These are phyloP conservation scores for Trichosporon sp. DNA, from an alignment of 1,284 basidiomycete genomes.

Conservation along the genomic window DNA sequence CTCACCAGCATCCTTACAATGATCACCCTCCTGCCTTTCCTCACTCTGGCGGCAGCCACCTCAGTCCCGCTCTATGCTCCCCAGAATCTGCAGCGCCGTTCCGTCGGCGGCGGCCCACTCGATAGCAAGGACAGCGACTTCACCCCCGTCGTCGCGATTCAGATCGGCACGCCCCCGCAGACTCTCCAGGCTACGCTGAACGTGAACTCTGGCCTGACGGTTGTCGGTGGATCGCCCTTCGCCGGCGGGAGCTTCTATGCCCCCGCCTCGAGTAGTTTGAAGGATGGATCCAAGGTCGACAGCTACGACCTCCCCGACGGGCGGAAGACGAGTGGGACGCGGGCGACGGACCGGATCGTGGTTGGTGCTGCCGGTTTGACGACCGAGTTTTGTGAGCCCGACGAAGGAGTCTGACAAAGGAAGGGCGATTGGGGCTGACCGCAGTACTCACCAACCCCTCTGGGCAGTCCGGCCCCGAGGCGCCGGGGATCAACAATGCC, in stretches of 20 bases:
- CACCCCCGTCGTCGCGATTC: neutral
- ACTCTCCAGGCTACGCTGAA: neutral
- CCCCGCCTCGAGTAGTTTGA: neutral
- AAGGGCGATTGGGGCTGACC: neutral
- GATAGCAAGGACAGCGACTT: neutral
- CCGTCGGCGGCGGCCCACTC: conserved; percentile 11
- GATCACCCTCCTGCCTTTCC: neutral
- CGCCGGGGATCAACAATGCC: conserved; percentile 7
- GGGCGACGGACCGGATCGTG: neutral
- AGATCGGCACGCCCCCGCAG: conserved; percentile 19
- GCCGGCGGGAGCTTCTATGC: neutral
- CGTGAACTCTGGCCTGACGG: neutral
- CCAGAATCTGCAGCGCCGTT: neutral
- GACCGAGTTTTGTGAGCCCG: neutral
- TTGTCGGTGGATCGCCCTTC: neutral
- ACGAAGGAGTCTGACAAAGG: neutral
- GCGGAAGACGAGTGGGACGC: neutral
- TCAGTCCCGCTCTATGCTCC: neutral
- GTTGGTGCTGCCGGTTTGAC: neutral
- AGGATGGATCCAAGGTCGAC: neutral
- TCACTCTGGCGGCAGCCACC: neutral
- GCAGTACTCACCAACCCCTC: neutral
- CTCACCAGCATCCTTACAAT: neutral
- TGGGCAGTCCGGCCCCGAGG: neutral
- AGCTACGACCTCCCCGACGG: neutral